phyloP scores from a whole-genome alignment of 2,329 filamentous ascomycete species.

The Beauveria sp. region DNA sequence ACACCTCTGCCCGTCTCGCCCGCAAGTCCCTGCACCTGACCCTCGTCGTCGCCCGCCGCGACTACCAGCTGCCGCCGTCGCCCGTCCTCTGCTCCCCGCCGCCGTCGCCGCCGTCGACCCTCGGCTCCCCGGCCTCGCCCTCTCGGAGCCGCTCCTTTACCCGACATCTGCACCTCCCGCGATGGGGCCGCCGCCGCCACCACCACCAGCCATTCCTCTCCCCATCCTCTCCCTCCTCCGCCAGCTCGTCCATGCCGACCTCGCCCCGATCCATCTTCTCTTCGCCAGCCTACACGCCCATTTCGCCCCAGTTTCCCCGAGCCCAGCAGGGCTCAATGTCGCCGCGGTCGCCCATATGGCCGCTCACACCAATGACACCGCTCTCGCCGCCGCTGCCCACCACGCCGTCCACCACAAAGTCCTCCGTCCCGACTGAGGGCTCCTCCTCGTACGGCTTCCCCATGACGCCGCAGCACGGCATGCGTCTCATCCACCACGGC shows the following conservation, averaged over 20 bases:
- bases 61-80: slow-evolving; percentile 45
- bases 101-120: slow-evolving; percentile 1
- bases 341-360: slow-evolving; percentile 32
- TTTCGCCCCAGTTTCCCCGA: slow-evolving; percentile 22
- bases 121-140: slow-evolving; percentile 22
- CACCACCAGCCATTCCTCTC: slow-evolving; percentile 3
- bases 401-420: slow-evolving; percentile 38
- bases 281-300: slow-evolving; percentile 27
- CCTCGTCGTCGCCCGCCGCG: slow-evolving; percentile 48
- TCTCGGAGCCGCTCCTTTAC: slow-evolving; percentile 16
- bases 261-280: slow-evolving; percentile 19
- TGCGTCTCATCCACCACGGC: slow-evolving; percentile 43
- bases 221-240: background rate
- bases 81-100: slow-evolving; percentile 16
- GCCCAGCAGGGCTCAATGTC: slow-evolving; percentile 25
- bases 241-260: slow-evolving; percentile 8
- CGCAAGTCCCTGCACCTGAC: slow-evolving; percentile 49
- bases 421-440: slow-evolving; percentile 30
- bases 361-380: slow-evolving; percentile 37
- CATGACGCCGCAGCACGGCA: slow-evolving; percentile 18
- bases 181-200: background rate
- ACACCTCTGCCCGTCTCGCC: slow-evolving; percentile 47
- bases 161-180: slow-evolving; percentile 18
- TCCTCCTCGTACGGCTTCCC: slow-evolving; percentile 22
- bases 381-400: slow-evolving; percentile 32